Base-by-base conservation (phyloP, 768 basidiomycete species). In the Boletus subparvulus region DNA sequence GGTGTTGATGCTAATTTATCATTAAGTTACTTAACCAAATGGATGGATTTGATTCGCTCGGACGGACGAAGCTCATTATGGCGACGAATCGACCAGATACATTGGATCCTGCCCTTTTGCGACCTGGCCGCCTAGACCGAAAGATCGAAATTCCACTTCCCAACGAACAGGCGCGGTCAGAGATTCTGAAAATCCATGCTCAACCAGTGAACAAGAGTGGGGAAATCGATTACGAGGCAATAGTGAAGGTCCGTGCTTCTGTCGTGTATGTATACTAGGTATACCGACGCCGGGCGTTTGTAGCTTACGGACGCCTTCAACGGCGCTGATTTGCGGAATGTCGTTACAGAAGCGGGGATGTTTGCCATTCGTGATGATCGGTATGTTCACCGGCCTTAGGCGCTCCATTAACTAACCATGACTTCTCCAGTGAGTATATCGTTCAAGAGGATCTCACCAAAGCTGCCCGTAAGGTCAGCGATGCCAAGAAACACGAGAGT, bases 31-130 rank as follows among this genome's bases (percentile, higher is more conserved):
- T 99, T 33, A 98, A 98, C 69, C 96, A 98, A 75, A 97, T 99
- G 94, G 97, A 99, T 70, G 97, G 97, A 24, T 99, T 99, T 76
- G 97, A 98, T 74, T 94, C 96, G 16, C 79, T 99, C 30, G 97
- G 97, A 44, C 80, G 80, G 61, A 98, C 95, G 35, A 98, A 98
- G 74, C 83, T 98, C 51, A 99, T 99, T 72, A 98, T 98, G 93
- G 97, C 97, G n/a, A 99, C 97, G 26, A 99, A 98, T 78, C 82
- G 97, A 68, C 97, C 97, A 0, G 97, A 99, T 72, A 98, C 95
- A 2, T 84, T 98, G 35, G 97, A 98, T 74, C 97, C 97, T 14
- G 96, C 96, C 14, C 84, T 99, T 24, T 81, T 99, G 53, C 91
- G 96, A 52, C 96, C 96, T 9, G 97, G 97, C 44, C 89, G 97